Evolutionary conservation across 179 eudicot genomes (phyloP), one percentile per base, ranked within the genome.

Genomic region (Patellifolia procumbens): DNA sequence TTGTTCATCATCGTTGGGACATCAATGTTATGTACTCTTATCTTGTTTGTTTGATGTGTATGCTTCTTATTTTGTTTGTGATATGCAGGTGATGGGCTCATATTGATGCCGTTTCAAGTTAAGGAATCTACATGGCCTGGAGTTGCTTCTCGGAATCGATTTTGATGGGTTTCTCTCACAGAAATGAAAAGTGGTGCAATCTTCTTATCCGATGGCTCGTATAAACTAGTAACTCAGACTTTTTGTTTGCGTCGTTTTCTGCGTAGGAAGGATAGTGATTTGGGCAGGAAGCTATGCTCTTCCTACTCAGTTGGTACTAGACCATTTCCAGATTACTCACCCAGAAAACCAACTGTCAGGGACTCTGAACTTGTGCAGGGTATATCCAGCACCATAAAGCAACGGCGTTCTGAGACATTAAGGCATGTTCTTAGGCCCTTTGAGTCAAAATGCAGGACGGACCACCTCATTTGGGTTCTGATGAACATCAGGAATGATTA

Each of bases 391-490:
- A 77, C 90, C 76, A 78, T 94, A 74, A 94, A 87, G 79, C 94
- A 87, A 74, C 91, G 92, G 8, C 88, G 81, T 6, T 74, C 52
- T 71, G 97, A 94, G 87, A 83, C 89, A 71, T 72, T 94, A 39
- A 74, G 78, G 61, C 88, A 80, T 60, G 79, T 86, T 74, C 74
- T 94, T 61, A 89, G 81, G 84, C 89, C 92, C 6, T 91, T 88
- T 48, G 93, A 92, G 79, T 82, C 89, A 64, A 86, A 86, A 67
- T 85, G 91, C 68, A 82, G 79, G 75, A 72, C 85, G 48, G 91
- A 89, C 73, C 93, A 94, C 64, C 82, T 92, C 70, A 87, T 91
- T 79, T 92, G 98, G 98, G 88, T 89, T 79, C 81, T 94, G 48
- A 89, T 92, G 91, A 83, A 86, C 52, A 88, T 94, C 80, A 90